Conservation (phyloP, 1,284 basidiomycete species). For the Cryptococcus sp. region DNA sequence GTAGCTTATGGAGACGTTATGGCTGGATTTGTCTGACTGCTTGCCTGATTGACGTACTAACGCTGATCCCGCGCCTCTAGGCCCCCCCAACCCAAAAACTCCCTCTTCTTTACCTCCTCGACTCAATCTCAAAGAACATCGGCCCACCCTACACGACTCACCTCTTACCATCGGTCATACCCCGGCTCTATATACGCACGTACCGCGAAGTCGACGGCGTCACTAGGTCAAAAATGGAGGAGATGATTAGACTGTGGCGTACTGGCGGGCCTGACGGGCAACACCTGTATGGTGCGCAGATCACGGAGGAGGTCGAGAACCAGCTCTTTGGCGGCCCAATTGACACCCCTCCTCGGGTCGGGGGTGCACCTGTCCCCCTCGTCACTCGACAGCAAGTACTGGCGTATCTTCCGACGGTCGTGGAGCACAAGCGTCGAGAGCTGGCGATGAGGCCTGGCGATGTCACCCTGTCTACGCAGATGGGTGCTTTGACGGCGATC, state of each 20-base stretch:
- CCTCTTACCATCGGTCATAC: constrained; percentile 67
- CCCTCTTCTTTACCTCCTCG: constrained; percentile 89
- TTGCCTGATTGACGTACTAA: not conserved
- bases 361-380: too few species aligned
- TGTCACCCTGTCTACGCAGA: constrained; percentile 23
- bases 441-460: constrained; percentile 35
- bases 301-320: constrained; percentile 39
- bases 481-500: constrained; percentile 41
- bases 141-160: constrained; percentile 81
- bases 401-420: constrained; percentile 20
- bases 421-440: constrained; percentile 42
- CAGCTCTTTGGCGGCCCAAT: constrained; percentile 36
- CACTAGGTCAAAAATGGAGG: constrained; percentile 89
- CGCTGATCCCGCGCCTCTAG: constrained; percentile 50
- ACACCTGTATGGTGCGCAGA: constrained; percentile 59
- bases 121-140: constrained; percentile 94
- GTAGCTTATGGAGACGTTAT: too few species aligned
- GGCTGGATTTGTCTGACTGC: not conserved
- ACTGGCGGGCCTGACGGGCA: constrained; percentile 72
- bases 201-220: constrained; percentile 77
- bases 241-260: constrained; percentile 90
- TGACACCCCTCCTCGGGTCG: constrained; percentile 5
- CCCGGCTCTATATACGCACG: constrained; percentile 74
- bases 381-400: constrained; percentile 20
- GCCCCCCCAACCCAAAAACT: constrained; percentile 89